Conservation (phyloP, 192 early-diverging fungal genomes). For the Chytriomyces confervae region DNA sequence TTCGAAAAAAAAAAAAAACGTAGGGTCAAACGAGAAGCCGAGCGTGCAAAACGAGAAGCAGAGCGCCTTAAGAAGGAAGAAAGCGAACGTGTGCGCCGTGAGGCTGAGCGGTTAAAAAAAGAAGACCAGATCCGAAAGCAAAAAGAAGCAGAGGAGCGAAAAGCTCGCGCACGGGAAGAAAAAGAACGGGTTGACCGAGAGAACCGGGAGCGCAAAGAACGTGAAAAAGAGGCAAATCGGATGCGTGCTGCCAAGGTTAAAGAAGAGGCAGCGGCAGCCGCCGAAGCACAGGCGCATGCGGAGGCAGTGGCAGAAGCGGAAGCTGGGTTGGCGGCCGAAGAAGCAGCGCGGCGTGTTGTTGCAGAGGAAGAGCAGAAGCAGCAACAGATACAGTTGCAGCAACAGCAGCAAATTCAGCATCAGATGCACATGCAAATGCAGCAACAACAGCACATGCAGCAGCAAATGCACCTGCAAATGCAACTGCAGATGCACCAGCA, state of each 20-base stretch:
- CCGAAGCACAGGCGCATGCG: neutral
- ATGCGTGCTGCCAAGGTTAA: slow-evolving; percentile 2
- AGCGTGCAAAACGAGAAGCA: slow-evolving; percentile 45
- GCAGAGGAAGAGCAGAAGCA: neutral
- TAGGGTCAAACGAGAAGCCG: slow-evolving; percentile 59
- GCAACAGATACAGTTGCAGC: neutral
- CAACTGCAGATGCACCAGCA: slow-evolving; percentile 24
- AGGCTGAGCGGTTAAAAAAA: slow-evolving; percentile 45
- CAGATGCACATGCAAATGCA: neutral
- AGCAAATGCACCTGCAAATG: neutral
- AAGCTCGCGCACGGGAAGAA: slow-evolving; percentile 53
- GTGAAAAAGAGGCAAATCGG: slow-evolving; percentile 38
- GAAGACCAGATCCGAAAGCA: slow-evolving; percentile 58
- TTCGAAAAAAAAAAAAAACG: neutral
- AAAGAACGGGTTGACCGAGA: slow-evolving; percentile 52
- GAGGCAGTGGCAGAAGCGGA: neutral
- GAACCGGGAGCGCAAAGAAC: slow-evolving; percentile 60
- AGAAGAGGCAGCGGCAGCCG: slow-evolving; percentile 12
- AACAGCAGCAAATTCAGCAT: slow-evolving; percentile 1
- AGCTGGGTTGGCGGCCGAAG: neutral
- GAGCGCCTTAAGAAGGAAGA: slow-evolving; percentile 68
- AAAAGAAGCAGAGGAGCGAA: slow-evolving; percentile 59
- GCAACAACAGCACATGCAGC: slow-evolving; percentile 23
- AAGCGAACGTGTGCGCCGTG: slow-evolving; percentile 55
- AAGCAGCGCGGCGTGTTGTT: neutral